Base-by-base conservation (phyloP, 371 early-diverging fungal species). In the Syncephalastrum sp. region DNA sequence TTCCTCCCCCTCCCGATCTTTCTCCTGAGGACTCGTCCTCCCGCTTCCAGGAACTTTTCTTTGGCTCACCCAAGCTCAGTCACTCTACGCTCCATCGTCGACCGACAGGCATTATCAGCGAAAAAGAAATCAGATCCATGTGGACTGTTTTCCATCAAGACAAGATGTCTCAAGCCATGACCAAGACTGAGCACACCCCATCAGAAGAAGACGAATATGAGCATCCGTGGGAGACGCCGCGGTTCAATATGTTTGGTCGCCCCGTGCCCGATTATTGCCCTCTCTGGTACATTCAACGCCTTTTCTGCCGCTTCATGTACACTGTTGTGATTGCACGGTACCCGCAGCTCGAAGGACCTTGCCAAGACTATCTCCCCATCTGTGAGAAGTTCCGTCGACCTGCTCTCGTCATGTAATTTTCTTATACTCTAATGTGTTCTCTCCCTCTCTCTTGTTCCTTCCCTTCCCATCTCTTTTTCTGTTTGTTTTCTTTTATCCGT, bases 281-380 rank as follows among this genome's bases (percentile, higher is more conserved):
- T 10, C 42, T 74, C 16, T 58, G 47, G 42, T 68, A 64, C 65
- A 13, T 74, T 3, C 68, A 71, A 52, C 59, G 61, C 29, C 64
- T 60, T 24, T 71, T 74, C 29, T 74, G 75, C 50, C 56, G 62
- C 15, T 74, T 70, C 29, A 38, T 74, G n/a, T 57, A 70, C 15
- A 63, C 52, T 4, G 61, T 64, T 54, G 65, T 71, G 13, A 56
- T 68, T 10, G 71, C 64, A 1, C 53, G 58, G 0, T 74, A 70
- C 52, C 75, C 75, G 29, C 66, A 67, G 3, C 46, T 74, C 10
- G 69, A 71, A 24, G 17, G 44, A 4, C 60, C 49, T 4, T 63
- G 63, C 17, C 55, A 62, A 45, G 64, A 53, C 2, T 74, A 68
- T 51, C 54, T 70, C 12, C 75, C 75, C 23, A 59, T 74, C 17